These are phyloP conservation scores for Talaromyces amestolkiae DNA, from an alignment of 2,329 filamentous ascomycete species.

Conservation along the genomic window DNA sequence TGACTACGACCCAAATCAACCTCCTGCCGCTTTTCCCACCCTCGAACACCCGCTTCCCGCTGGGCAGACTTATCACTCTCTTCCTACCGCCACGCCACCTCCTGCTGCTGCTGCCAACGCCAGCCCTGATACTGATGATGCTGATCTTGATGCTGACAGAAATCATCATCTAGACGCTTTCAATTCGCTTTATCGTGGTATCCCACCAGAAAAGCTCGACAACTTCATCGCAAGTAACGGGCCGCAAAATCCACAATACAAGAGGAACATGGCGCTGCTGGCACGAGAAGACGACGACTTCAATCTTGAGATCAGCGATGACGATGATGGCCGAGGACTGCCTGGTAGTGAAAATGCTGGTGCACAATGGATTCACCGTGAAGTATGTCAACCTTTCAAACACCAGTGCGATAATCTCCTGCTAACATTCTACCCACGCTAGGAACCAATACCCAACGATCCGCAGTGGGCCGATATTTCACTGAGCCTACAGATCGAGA, in stretches of 20 bases:
- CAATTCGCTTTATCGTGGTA: slow-evolving; percentile 11
- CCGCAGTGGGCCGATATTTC: slow-evolving; percentile 36
- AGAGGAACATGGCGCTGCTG: slow-evolving; percentile 30
- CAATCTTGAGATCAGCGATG: slow-evolving; percentile 11
- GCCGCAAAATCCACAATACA: slow-evolving; percentile 28
- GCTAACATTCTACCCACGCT: not conserved
- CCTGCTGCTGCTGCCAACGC: not conserved
- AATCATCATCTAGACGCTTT: not conserved
- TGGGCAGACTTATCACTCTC: not conserved
- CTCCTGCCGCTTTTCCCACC: slow-evolving; percentile 45
- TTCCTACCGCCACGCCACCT: not conserved
- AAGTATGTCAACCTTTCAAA: not conserved
- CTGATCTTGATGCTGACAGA: slow-evolving; percentile 1
- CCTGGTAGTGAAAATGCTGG: not conserved
- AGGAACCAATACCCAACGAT: slow-evolving; percentile 16
- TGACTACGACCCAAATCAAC: slow-evolving; percentile 40
- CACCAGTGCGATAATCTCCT: not conserved
- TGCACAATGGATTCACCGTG: not conserved
- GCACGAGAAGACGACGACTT: slow-evolving; percentile 3
- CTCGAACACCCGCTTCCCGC: slow-evolving; percentile 25
- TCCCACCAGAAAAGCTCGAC: slow-evolving; percentile 23
- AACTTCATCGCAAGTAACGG: slow-evolving; percentile 31
- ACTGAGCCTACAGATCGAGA: slow-evolving; percentile 35
- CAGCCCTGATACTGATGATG: not conserved
- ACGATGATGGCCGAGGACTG: not conserved